These are phyloP conservation scores for Oryza glumipatula DNA, from an alignment of 176 grass and related monocot genomes.

Conservation along the genomic window DNA sequence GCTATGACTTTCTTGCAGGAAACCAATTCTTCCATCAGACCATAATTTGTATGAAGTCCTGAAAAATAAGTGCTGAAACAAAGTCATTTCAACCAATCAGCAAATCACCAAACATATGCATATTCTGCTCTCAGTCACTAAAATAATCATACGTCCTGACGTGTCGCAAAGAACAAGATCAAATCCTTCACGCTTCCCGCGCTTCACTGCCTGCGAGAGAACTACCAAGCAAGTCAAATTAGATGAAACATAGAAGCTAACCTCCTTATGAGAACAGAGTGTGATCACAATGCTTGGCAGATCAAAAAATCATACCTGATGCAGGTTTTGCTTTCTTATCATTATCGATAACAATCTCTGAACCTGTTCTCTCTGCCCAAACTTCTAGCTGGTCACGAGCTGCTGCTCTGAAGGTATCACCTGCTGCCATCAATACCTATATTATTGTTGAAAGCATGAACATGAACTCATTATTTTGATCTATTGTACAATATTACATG, in stretches of 20 bases:
- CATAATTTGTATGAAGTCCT: slow-evolving; percentile 99
- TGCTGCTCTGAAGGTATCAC: slow-evolving; percentile 93
- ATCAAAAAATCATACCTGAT: slow-evolving; percentile 56
- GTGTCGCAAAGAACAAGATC: slow-evolving; percentile 96
- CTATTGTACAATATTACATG: neutral
- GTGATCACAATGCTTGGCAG: slow-evolving; percentile 7
- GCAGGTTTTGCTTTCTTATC: slow-evolving; percentile 79
- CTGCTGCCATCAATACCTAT: slow-evolving; percentile 94
- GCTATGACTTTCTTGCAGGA: slow-evolving; percentile 83
- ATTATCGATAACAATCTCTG: slow-evolving; percentile 77
- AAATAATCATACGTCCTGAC: slow-evolving; percentile 83
- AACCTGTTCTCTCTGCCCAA: slow-evolving; percentile 93
- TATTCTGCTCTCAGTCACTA: slow-evolving; percentile 10
- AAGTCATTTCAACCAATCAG: neutral
- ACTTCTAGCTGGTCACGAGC: slow-evolving; percentile 96
- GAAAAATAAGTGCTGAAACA: slow-evolving; percentile 9
- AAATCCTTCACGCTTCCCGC: slow-evolving; percentile 77
- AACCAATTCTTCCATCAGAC: slow-evolving; percentile 93
- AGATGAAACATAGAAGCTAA: slow-evolving; percentile 43
- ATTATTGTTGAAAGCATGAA: slow-evolving; percentile 38
- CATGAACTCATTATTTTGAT: slow-evolving; percentile 20
- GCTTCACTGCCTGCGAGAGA: slow-evolving; percentile 96
- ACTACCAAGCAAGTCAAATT: slow-evolving; percentile 79
- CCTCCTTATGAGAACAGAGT: slow-evolving; percentile 7
- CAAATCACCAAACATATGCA: slow-evolving; percentile 24